Percentiles rank a stretch among this genome's conserved stretches.
phyloP scores from a whole-genome alignment of 179 eudicot genomes.

The Nepenthes alata region DNA sequence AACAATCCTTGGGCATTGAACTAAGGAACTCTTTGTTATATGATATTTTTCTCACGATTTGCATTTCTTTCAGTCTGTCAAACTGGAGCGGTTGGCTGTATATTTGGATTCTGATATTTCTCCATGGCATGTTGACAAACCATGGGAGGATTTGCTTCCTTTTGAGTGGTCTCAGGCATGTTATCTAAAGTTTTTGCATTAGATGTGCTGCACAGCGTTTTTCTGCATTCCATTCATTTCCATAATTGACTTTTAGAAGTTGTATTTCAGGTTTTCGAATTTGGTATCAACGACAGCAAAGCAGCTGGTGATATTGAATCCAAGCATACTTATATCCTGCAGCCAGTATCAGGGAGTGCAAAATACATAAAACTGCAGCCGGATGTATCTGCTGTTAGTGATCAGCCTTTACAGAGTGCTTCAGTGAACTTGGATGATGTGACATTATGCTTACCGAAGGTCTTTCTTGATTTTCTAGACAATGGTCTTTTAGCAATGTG shows the following conservation, averaged over 20 bases:
- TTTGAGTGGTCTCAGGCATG: conserved; percentile 82
- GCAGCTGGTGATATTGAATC: conserved; percentile 29
- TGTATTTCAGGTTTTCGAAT: conserved; percentile 54
- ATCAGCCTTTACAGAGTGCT: conserved; percentile 74
- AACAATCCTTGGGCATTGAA: too few relatives aligned
- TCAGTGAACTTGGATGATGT: conserved; percentile 81
- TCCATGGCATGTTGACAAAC: conserved; percentile 70
- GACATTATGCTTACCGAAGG: conserved; percentile 86
- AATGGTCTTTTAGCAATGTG: conserved; percentile 1
- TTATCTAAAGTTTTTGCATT: conserved; percentile 2
- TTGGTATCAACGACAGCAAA: conserved; percentile 69
- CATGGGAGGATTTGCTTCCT: conserved; percentile 83
- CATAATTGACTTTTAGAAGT: neutral
- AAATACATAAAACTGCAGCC: conserved; percentile 59
- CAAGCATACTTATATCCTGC: conserved; percentile 64
- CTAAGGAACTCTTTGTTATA: too few relatives aligned
- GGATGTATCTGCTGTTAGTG: conserved; percentile 31
- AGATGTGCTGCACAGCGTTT: neutral
- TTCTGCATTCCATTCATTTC: neutral
- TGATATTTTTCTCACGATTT: neutral
- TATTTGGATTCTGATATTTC: conserved; percentile 79
- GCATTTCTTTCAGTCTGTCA: conserved; percentile 46
- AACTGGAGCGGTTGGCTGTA: conserved; percentile 71
- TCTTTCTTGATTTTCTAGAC: conserved; percentile 17
- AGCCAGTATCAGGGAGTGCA: conserved; percentile 91